A percentile compares a stretch with the other conserved stretches of the same genome.
These are phyloP conservation scores for Aureobasidium sp. DNA, from an alignment of 2,329 filamentous ascomycete species.

Conservation along the genomic window DNA sequence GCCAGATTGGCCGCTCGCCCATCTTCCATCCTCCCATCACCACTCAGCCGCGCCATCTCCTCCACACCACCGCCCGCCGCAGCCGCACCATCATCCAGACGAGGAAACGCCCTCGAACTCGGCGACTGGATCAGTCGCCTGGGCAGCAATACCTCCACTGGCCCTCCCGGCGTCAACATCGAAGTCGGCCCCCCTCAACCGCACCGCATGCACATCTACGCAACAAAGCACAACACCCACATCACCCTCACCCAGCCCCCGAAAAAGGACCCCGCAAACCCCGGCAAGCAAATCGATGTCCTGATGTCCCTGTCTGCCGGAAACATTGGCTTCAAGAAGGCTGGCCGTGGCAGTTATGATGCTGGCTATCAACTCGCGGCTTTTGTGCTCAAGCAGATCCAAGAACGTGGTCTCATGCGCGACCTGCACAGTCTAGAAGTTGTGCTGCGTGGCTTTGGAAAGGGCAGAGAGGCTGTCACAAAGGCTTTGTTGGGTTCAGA, in stretches of 20 bases:
- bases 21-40: background rate
- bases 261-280: conserved; percentile 37
- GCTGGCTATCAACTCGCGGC: conserved; percentile 83
- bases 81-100: background rate
- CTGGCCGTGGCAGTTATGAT: conserved; percentile 75
- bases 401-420: conserved; percentile 69
- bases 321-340: conserved; percentile 86
- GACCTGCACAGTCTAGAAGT: conserved; percentile 75
- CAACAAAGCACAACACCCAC: conserved; percentile 91
- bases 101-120: background rate
- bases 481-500: conserved; percentile 86
- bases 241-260: conserved; percentile 76
- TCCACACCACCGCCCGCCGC: background rate
- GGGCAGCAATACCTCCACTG: background rate
- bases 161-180: background rate
- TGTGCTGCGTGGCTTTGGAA: conserved; percentile 75
- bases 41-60: background rate
- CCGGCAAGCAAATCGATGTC: conserved; percentile 50
- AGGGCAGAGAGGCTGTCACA: conserved; percentile 77
- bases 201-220: conserved; percentile 80
- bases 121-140: conserved; percentile 4
- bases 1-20: background rate
- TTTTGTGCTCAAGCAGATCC: conserved; percentile 75
- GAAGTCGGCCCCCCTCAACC: conserved; percentile 34
- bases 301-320: conserved; percentile 76